Conservation (phyloP, 345 rosid genomes). For the Nephelium lappaceum region DNA sequence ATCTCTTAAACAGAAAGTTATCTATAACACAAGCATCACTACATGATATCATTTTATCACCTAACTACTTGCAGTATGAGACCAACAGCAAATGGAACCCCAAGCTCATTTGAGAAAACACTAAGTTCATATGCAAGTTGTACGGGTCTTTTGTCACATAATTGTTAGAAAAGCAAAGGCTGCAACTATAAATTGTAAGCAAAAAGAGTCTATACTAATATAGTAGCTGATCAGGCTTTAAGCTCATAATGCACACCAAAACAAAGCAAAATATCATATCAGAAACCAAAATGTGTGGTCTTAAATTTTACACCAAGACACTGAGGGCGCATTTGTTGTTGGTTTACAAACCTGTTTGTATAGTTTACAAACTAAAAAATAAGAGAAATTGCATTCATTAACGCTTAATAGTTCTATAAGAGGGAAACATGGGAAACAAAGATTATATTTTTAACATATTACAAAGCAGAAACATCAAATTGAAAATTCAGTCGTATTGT, state of each 20-base stretch:
- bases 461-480: too few relatives aligned
- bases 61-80: not conserved
- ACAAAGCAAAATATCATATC: not conserved
- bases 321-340: too few relatives aligned
- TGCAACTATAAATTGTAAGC: not conserved
- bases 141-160: not conserved
- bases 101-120: not conserved
- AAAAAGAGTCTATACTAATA: not conserved
- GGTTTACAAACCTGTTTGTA: too few relatives aligned
- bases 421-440: too few relatives aligned
- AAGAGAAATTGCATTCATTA: too few relatives aligned
- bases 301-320: not conserved
- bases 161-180: not conserved
- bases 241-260: slow-evolving; percentile 3
- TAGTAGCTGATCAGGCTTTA: slow-evolving; percentile 7
- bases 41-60: not conserved
- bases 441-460: too few relatives aligned
- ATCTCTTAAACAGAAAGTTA: slow-evolving; percentile 13
- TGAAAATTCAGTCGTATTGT: too few relatives aligned
- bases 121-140: not conserved
- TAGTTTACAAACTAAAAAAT: too few relatives aligned
- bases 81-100: not conserved
- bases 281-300: not conserved
- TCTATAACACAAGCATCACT: not conserved
- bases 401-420: too few relatives aligned